Evolutionary conservation across 1,284 basidiomycete species (phyloP).

Genomic region (Trichosporon coremiiforme): DNA sequence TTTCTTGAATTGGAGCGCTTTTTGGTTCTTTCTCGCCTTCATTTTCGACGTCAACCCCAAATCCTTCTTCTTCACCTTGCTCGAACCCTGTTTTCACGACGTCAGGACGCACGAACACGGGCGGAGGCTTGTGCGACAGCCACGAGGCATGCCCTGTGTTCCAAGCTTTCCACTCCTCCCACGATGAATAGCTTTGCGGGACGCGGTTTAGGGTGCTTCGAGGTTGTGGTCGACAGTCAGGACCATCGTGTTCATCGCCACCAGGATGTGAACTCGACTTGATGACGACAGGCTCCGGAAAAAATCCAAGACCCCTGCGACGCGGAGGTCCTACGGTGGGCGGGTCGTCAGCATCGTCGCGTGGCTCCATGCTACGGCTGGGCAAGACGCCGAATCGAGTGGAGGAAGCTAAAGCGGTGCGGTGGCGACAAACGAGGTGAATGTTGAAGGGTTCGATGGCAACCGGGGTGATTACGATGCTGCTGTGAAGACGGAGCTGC

Average conservation of each 20-base stretch:
- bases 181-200: constrained; percentile 20
- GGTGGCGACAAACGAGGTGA: background rate
- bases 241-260: constrained; percentile 11
- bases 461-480: background rate
- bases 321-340: constrained; percentile 8
- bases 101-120: constrained; percentile 42
- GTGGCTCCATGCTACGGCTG: constrained; percentile 3
- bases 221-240: constrained; percentile 11
- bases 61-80: constrained; percentile 36
- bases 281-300: constrained; percentile 43
- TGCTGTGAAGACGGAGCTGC: too few species aligned
- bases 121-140: constrained; percentile 37
- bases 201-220: background rate
- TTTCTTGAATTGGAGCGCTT: background rate
- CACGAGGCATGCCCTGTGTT: constrained; percentile 44
- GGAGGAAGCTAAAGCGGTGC: too few species aligned
- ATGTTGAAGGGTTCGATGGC: background rate
- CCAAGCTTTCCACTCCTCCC: constrained; percentile 46
- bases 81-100: constrained; percentile 47
- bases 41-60: constrained; percentile 34
- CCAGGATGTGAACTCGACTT: constrained; percentile 29
- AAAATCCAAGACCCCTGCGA: constrained; percentile 30
- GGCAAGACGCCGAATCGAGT: background rate
- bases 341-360: constrained; percentile 10
- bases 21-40: constrained; percentile 20